These are phyloP conservation scores for Macrophomina pseudophaseolina DNA, from an alignment of 2,329 filamentous ascomycete genomes.

Conservation along the genomic window DNA sequence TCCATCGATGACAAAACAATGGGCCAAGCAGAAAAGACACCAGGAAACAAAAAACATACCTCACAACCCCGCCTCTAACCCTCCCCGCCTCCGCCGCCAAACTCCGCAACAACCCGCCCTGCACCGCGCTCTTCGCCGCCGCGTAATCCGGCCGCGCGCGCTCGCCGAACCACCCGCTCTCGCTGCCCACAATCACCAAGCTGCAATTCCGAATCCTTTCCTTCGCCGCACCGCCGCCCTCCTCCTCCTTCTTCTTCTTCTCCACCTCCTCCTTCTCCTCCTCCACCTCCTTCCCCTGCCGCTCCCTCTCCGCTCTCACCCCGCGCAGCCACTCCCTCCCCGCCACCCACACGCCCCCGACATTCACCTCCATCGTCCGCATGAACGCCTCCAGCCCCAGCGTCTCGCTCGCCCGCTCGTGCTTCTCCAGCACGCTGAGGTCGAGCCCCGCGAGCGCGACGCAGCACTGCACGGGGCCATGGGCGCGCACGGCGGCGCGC, in stretches of 20 bases:
- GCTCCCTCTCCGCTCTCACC: conserved; percentile 35
- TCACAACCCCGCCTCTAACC: conserved; percentile 40
- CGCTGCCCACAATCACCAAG: conserved; percentile 53
- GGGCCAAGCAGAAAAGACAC: too few relatives aligned
- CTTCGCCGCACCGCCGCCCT: conserved; percentile 26
- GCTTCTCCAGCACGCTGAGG: conserved; percentile 46
- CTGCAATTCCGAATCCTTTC: conserved; percentile 42
- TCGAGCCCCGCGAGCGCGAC: conserved; percentile 53
- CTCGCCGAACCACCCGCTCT: conserved; percentile 53
- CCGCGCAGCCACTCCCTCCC: conserved; percentile 50
- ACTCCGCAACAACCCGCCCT: conserved; percentile 49
- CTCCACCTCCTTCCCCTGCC: neutral
- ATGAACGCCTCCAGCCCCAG: conserved; percentile 47
- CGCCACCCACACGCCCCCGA: conserved; percentile 44
- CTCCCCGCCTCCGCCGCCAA: conserved; percentile 49
- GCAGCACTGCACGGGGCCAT: conserved; percentile 47
- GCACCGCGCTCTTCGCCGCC: conserved; percentile 53
- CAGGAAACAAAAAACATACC: conserved; percentile 6
- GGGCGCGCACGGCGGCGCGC: conserved; percentile 37
- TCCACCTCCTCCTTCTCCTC: neutral
- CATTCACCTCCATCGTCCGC: conserved; percentile 50
- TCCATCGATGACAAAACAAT: neutral
- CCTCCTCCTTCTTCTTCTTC: neutral
- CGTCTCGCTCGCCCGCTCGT: conserved; percentile 46
- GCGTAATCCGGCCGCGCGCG: conserved; percentile 52